Evolutionary conservation across 2,329 filamentous ascomycete species (phyloP), one percentile per base, ranked within the genome.

Genomic region (Erysiphe neolycopersici): DNA sequence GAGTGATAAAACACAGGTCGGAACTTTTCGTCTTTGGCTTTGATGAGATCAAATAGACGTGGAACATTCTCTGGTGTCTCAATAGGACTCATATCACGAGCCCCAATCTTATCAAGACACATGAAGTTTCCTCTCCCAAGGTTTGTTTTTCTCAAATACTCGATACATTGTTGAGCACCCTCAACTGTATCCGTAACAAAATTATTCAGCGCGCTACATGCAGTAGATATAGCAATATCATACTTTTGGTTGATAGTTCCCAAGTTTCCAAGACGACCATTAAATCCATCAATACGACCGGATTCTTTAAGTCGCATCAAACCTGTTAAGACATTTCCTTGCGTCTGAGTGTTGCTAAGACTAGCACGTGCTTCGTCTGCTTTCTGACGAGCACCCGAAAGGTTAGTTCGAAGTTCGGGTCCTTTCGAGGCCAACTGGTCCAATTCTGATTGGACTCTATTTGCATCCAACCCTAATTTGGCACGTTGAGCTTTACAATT

Each of bases 111-210:
- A 59, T 98, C 83, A 14, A 98, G 68, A 51, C 89, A 81, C 54
- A 98, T 95, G 59, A 98, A 95, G 62, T 94, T 94, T 47, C 85
- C 89, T 53, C 91, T 76, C 12, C 89, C 89, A 3, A 98, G 74
- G 52, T 94, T 94, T 53, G 93, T 98, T 66, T 95, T 98, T 45
- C 89, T 76, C 12, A 98, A 68, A 55, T 98, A 89, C 56, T 95
- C 89, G 49, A 98, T 95, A 59, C 91, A 98, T 58, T 95, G 85
- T 60, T 98, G 89, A 49, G 85, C 89, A 46, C 84, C 81, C 54
- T 95, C 89, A 13, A 95, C 87, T 0, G 82, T 85, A 53, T 95
- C 89, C 0, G 92, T 92, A 10, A 98, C 87, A 60, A 98, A 85
- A 56, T 95, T 93, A 60, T 98, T 83, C 10, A 98, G 71, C 2